Conservation (phyloP, 2,329 filamentous ascomycete genomes). For the Penicillium brevicompactum region DNA sequence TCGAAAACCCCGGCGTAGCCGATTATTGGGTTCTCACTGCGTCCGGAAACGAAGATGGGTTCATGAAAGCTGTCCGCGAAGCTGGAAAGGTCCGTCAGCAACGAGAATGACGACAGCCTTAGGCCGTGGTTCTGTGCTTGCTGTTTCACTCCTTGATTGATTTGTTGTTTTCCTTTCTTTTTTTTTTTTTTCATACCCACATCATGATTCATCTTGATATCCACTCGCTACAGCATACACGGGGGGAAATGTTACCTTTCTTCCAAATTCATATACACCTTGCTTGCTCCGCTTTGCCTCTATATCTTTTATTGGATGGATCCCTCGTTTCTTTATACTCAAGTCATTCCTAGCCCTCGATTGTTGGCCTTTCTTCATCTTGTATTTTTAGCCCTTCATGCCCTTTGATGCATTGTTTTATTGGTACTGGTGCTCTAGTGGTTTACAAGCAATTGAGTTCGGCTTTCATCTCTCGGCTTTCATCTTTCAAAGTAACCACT, state of each 20-base stretch:
- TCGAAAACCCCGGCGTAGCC: conserved; percentile 38
- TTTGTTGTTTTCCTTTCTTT: not conserved
- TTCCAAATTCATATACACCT: conserved; percentile 6
- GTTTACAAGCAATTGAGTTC: conserved; percentile 2
- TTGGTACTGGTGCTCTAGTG: conserved; percentile 2
- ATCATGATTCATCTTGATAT: conserved; percentile 1
- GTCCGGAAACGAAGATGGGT: conserved; percentile 44
- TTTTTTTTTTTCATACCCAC: not conserved
- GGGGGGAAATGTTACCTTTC: not conserved
- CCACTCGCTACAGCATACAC: conserved; percentile 1
- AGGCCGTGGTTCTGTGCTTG: not conserved
- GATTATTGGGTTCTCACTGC: conserved; percentile 46
- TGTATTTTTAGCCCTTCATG: conserved; percentile 11
- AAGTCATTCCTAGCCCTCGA: conserved; percentile 1
- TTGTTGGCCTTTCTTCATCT: conserved; percentile 3
- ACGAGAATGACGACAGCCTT: not conserved
- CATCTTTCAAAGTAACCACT: no score
- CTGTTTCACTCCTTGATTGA: conserved; percentile 1
- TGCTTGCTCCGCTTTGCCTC: conserved; percentile 5
- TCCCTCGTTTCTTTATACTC: conserved; percentile 1
- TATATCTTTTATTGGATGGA: not conserved
- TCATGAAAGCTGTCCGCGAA: conserved; percentile 45
- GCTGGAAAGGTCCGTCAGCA: conserved; percentile 43
- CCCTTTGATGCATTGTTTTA: conserved; percentile 4
- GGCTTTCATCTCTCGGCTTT: not conserved